Evolutionary conservation across 306 rosid species (phyloP).

Genomic region (Corylus heterophylla): DNA sequence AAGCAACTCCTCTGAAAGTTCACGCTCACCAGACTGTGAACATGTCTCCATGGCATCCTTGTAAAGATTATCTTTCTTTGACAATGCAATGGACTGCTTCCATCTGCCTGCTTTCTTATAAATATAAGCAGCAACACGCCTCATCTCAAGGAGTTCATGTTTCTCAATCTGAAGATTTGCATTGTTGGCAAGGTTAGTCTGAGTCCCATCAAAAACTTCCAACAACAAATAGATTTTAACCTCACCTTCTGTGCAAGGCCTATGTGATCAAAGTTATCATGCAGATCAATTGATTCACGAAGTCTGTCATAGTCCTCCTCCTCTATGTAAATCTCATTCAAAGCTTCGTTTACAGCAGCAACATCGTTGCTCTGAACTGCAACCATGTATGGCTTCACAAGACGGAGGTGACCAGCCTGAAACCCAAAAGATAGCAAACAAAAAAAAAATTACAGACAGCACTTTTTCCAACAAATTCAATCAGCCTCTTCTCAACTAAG

Average conservation of each 20-base stretch:
- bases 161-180: conserved; percentile 75
- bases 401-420: conserved; percentile 95
- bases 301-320: conserved; percentile 98
- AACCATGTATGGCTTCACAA: conserved; percentile 99
- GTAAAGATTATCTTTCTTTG: conserved; percentile 98
- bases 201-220: conserved; percentile 1
- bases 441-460: too few species aligned
- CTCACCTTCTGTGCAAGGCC: conserved; percentile 97
- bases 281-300: conserved; percentile 97
- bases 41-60: conserved; percentile 99
- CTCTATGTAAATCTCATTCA: conserved; percentile 94
- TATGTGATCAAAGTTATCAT: conserved; percentile 96
- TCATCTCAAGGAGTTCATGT: conserved; percentile 97
- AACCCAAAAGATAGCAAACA: neutral
- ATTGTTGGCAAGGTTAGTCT: neutral
- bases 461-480: neutral
- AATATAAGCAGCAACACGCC: conserved; percentile 98
- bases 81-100: conserved; percentile 98
- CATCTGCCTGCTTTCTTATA: conserved; percentile 98
- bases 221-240: neutral
- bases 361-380: conserved; percentile 99
- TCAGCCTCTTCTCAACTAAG: neutral
- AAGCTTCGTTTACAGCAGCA: conserved; percentile 96
- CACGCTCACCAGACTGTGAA: conserved; percentile 97
- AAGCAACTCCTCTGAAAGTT: conserved; percentile 96